phyloP scores from a whole-genome alignment of 495 filamentous ascomycete genomes.

The Xylaria intraflava region DNA sequence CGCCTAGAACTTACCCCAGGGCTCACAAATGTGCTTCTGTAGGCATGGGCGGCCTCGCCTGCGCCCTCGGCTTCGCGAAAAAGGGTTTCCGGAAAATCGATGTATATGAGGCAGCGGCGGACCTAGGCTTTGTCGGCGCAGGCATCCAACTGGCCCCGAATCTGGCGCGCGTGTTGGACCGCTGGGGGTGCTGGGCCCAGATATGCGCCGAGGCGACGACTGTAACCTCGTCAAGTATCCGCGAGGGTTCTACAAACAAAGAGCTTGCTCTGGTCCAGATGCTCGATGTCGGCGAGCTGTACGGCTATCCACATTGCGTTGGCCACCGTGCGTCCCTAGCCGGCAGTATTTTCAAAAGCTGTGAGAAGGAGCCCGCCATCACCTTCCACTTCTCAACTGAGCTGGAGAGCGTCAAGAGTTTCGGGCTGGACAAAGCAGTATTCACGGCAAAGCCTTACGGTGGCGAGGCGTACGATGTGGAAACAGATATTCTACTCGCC shows the following conservation, averaged over 20 bases:
- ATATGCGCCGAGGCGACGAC: constrained; percentile 57
- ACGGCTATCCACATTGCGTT: constrained; percentile 70
- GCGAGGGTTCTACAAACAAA: constrained; percentile 57
- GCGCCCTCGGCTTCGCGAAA: constrained; percentile 64
- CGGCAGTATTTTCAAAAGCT: constrained; percentile 59
- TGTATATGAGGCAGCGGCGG: constrained; percentile 65
- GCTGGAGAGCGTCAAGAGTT: constrained; percentile 48
- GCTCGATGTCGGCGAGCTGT: constrained; percentile 57
- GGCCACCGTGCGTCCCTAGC: constrained; percentile 73
- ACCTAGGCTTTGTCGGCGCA: constrained; percentile 74
- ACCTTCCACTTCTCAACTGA: constrained; percentile 61
- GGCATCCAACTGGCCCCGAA: constrained; percentile 80
- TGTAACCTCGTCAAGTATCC: constrained; percentile 40
- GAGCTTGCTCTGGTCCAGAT: constrained; percentile 67
- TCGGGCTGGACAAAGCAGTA: constrained; percentile 42
- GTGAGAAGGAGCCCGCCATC: constrained; percentile 55
- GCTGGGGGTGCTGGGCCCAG: constrained; percentile 59
- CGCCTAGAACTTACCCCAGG: neutral
- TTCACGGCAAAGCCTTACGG: constrained; percentile 54
- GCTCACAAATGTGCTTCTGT: neutral
- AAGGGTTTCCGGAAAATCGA: constrained; percentile 66
- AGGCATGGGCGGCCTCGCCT: constrained; percentile 75
- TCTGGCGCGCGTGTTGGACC: constrained; percentile 66
- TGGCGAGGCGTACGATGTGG: constrained; percentile 47
- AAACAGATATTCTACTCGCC: constrained; percentile 63